Conservation (phyloP, 768 basidiomycete genomes). For the Russula sp. region DNA sequence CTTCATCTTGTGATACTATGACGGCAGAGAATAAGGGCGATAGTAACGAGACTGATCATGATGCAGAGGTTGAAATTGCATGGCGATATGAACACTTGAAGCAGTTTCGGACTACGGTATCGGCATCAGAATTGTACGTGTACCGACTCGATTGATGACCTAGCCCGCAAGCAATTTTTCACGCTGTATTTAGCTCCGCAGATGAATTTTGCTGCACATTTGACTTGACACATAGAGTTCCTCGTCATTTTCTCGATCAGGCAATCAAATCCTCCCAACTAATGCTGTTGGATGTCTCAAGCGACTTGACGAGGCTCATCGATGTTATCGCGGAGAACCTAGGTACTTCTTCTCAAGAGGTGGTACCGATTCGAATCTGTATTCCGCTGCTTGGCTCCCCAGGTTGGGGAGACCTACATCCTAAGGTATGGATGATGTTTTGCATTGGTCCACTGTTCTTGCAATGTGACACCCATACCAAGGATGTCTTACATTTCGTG, state of each 20-base stretch:
- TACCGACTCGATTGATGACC: constrained; percentile 6
- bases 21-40: constrained; percentile 38
- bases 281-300: constrained; percentile 10
- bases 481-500: constrained; percentile 73
- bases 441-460: background rate
- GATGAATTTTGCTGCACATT: constrained; percentile 66
- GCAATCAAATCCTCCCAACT: constrained; percentile 15
- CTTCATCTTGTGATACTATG: constrained; percentile 25
- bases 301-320: constrained; percentile 5
- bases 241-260: constrained; percentile 39
- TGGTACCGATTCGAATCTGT: constrained; percentile 19
- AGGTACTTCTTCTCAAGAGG: constrained; percentile 18
- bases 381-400: constrained; percentile 33
- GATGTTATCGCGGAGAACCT: constrained; percentile 13
- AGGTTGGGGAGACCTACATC: constrained; percentile 59
- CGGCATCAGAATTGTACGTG: constrained; percentile 44
- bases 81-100: constrained; percentile 97
- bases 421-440: constrained; percentile 41
- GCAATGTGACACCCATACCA: constrained; percentile 15
- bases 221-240: constrained; percentile 64
- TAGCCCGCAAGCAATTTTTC: constrained; percentile 1
- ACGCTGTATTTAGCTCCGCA: constrained; percentile 35
- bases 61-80: constrained; percentile 83
- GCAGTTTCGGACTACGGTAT: constrained; percentile 82
- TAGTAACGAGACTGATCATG: constrained; percentile 33